Percentiles rank a stretch among this genome's conserved stretches.
These are phyloP conservation scores for Citrus mangshanensis DNA, from an alignment of 345 rosid genomes.

Conservation along the genomic window DNA sequence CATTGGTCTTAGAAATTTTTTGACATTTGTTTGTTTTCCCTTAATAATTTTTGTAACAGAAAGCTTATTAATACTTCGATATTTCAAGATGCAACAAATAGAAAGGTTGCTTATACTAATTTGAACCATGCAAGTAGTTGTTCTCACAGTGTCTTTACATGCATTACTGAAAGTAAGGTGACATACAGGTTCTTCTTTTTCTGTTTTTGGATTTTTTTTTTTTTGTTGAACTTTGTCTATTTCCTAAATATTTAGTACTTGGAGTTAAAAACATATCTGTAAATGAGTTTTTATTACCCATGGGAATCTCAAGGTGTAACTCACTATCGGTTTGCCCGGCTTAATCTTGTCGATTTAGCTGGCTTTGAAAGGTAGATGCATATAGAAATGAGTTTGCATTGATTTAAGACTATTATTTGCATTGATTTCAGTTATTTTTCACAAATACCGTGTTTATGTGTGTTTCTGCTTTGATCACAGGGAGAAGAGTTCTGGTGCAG, in stretches of 20 bases:
- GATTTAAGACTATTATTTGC: not conserved
- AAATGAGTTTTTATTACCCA: conserved; percentile 38
- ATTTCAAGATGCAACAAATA: conserved; percentile 86
- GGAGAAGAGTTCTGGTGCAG: conserved; percentile 98
- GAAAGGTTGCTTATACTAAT: conserved; percentile 96
- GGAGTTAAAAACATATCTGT: not conserved
- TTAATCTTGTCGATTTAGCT: conserved; percentile 96
- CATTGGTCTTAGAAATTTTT: not conserved
- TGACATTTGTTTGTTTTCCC: not conserved
- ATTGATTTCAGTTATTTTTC: not conserved
- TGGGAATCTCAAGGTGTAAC: conserved; percentile 96
- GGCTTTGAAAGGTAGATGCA: conserved; percentile 87
- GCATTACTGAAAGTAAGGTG: conserved; percentile 92
- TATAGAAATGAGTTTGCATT: not conserved
- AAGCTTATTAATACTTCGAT: not conserved
- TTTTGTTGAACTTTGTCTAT: not conserved
- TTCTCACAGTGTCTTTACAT: conserved; percentile 96
- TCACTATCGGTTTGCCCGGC: conserved; percentile 91
- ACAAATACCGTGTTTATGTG: conserved; percentile 9
- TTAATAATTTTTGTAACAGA: not conserved
- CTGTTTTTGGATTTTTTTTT: not conserved
- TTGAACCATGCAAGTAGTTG: conserved; percentile 91
- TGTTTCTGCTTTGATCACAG: conserved; percentile 32
- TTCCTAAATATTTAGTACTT: not conserved
- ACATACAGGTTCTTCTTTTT: not conserved